Conservation (phyloP, 805 yeast species). For the Yamadazyma nakazawae region DNA sequence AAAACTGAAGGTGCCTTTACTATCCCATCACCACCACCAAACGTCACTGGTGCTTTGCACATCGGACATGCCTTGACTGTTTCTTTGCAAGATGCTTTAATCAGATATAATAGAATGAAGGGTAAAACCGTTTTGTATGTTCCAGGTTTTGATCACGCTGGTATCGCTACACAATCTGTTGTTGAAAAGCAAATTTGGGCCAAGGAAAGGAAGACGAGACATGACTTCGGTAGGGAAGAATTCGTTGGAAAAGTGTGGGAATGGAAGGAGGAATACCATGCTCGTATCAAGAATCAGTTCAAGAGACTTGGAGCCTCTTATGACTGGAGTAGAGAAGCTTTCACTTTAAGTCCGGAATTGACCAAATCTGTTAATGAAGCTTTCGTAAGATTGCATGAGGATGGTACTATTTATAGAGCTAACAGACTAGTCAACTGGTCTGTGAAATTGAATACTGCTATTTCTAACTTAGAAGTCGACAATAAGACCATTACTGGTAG, state of each 20-base stretch:
- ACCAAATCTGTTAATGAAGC: constrained; percentile 85
- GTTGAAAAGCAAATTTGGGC: constrained; percentile 96
- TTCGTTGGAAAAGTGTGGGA: constrained; percentile 92
- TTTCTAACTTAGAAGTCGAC: constrained; percentile 94
- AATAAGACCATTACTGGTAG: constrained; percentile 84
- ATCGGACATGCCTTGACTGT: constrained; percentile 98
- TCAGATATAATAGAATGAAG: constrained; percentile 94
- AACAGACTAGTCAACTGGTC: constrained; percentile 95
- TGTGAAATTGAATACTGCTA: constrained; percentile 88
- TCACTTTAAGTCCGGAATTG: constrained; percentile 80
- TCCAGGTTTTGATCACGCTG: constrained; percentile 99
- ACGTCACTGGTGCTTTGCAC: constrained; percentile 97
- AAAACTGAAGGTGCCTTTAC: constrained; percentile 83
- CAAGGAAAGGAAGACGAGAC: constrained; percentile 82
- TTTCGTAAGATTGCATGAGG: constrained; percentile 87
- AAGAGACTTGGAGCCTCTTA: constrained; percentile 91
- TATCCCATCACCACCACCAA: constrained; percentile 99
- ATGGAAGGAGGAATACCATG: constrained; percentile 95
- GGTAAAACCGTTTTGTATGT: constrained; percentile 90
- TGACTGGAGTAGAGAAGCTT: constrained; percentile 93
- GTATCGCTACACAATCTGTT: constrained; percentile 97
- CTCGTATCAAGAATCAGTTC: constrained; percentile 79
- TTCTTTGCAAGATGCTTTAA: constrained; percentile 88
- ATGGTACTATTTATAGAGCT: constrained; percentile 93
- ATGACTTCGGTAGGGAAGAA: constrained; percentile 90